A percentile compares a stretch with the other conserved stretches of the same genome.
Evolutionary conservation across 306 rosid species (phyloP).

Genomic region (Acmispon strigosus): DNA sequence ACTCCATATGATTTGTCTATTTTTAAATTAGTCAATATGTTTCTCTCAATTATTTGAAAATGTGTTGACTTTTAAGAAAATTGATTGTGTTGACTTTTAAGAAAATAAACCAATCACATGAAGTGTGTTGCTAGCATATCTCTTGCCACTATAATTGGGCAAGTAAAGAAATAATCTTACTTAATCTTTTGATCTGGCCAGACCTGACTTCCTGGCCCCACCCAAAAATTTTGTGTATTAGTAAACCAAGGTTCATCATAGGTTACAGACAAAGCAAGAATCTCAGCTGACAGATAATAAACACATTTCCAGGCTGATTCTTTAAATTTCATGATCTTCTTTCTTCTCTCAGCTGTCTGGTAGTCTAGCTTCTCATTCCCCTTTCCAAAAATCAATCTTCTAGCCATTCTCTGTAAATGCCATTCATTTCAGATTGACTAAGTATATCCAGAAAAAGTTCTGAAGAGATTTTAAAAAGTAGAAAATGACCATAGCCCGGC

Average conservation of each 20-base stretch:
- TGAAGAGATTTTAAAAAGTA: neutral
- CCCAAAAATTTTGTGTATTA: conserved; percentile 78
- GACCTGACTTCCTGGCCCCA: conserved; percentile 93
- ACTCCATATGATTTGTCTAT: too few species aligned
- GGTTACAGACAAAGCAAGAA: conserved; percentile 70
- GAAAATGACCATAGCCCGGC: neutral
- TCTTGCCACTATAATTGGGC: neutral
- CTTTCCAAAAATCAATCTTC: conserved; percentile 66
- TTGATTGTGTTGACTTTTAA: too few species aligned
- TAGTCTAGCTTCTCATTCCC: conserved; percentile 37
- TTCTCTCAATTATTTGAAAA: too few species aligned
- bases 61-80: too few species aligned
- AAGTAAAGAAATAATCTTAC: conserved; percentile 39
- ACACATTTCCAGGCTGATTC: conserved; percentile 98
- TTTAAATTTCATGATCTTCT: conserved; percentile 81
- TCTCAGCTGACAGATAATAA: conserved; percentile 82
- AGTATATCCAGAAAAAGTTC: conserved; percentile 14
- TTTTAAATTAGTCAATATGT: too few species aligned
- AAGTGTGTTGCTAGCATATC: too few species aligned
- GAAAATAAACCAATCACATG: too few species aligned
- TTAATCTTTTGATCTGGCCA: conserved; percentile 98
- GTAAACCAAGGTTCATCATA: conserved; percentile 91
- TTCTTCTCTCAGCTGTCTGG: conserved; percentile 48
- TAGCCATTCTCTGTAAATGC: conserved; percentile 58
- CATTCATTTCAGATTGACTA: conserved; percentile 13